Evolutionary conservation across 2,329 filamentous ascomycete species (phyloP).

Genomic region (Shiraia bambusicola): DNA sequence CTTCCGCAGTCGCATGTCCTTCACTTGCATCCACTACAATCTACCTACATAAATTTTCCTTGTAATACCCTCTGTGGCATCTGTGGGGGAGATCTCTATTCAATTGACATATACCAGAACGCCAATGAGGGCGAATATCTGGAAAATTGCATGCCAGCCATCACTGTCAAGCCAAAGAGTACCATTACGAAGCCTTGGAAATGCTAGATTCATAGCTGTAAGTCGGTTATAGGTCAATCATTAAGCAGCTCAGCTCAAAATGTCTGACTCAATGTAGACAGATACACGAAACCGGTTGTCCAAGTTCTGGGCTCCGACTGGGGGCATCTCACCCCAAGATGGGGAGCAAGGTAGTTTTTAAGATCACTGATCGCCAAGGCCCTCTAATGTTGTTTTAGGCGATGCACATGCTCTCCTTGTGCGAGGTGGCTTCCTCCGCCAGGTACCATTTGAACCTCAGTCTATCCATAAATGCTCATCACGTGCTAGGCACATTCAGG

Average conservation of each 20-base stretch:
- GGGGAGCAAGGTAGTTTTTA: conserved; percentile 45
- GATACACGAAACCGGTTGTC: conserved; percentile 66
- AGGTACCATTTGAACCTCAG: conserved; percentile 26
- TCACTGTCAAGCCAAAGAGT: conserved; percentile 11
- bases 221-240: background rate
- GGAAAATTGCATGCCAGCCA: conserved; percentile 20
- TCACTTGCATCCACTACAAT: conserved; percentile 2
- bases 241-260: background rate
- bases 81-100: background rate
- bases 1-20: conserved; percentile 9
- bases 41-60: conserved; percentile 1
- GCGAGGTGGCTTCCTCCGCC: conserved; percentile 50
- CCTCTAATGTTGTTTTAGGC: conserved; percentile 20
- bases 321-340: conserved; percentile 61
- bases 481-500: conserved; percentile 72
- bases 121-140: conserved; percentile 33
- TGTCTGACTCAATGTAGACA: conserved; percentile 39
- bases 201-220: conserved; percentile 44
- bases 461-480: conserved; percentile 16
- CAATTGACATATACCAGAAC: conserved; percentile 1
- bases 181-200: conserved; percentile 5
- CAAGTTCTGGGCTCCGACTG: conserved; percentile 76
- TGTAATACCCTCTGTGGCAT: background rate
- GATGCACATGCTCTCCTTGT: conserved; percentile 49
- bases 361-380: background rate